phyloP scores from a whole-genome alignment of 164 flowering plant species.

The Kingdonia uniflora region DNA sequence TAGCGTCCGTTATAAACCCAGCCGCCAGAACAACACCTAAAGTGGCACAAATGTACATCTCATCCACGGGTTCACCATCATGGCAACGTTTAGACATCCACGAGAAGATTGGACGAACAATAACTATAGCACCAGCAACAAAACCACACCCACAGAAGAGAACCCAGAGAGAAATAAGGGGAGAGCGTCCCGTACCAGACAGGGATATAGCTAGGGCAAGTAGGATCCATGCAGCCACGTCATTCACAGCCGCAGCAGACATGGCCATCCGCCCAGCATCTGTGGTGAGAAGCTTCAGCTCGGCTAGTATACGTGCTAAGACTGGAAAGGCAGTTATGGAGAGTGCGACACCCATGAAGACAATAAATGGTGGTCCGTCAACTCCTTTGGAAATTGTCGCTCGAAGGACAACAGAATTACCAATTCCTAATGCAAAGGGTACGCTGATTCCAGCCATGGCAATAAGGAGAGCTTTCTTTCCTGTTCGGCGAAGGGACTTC shows the following conservation, averaged over 20 bases:
- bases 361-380: slow-evolving; percentile 13
- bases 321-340: slow-evolving; percentile 32
- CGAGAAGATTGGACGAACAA: slow-evolving; percentile 23
- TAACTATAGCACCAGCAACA: slow-evolving; percentile 7
- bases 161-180: slow-evolving; percentile 13
- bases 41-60: slow-evolving; percentile 33
- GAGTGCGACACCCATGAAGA: slow-evolving; percentile 28
- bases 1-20: slow-evolving; percentile 35
- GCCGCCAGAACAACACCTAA: slow-evolving; percentile 35
- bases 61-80: slow-evolving; percentile 47
- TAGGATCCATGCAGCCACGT: slow-evolving; percentile 30
- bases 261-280: slow-evolving; percentile 25
- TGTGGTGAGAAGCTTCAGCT: slow-evolving; percentile 26
- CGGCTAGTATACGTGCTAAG: slow-evolving; percentile 29
- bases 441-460: slow-evolving; percentile 19
- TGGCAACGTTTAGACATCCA: slow-evolving; percentile 36
- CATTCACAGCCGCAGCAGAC: slow-evolving; percentile 28
- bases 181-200: slow-evolving; percentile 15
- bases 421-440: slow-evolving; percentile 22
- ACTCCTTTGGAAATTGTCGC: slow-evolving; percentile 15
- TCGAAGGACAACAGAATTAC: slow-evolving; percentile 16
- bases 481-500: slow-evolving; percentile 15
- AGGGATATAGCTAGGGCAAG: slow-evolving; percentile 21
- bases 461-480: slow-evolving; percentile 18
- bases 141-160: slow-evolving; percentile 13